These are phyloP conservation scores for Alliaria petiolata DNA, from an alignment of 345 rosid genomes.

Conservation along the genomic window DNA sequence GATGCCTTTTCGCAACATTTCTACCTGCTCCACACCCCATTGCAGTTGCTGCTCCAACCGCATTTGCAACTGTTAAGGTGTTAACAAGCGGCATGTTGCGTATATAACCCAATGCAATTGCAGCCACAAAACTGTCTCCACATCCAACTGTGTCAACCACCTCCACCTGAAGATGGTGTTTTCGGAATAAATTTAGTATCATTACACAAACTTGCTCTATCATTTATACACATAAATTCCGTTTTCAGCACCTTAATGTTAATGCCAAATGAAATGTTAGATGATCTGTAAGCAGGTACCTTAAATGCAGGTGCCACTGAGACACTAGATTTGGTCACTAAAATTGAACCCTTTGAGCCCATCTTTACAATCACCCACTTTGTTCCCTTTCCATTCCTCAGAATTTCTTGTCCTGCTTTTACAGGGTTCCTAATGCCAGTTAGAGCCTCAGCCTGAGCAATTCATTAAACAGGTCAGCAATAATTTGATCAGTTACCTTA, in stretches of 20 bases:
- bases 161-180: constrained; percentile 56
- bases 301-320: constrained; percentile 91
- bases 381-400: constrained; percentile 57
- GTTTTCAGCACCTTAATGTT: background rate
- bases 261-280: constrained; percentile 4
- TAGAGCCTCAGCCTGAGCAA: constrained; percentile 72
- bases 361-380: constrained; percentile 96
- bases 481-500: background rate
- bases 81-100: constrained; percentile 59
- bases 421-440: constrained; percentile 77
- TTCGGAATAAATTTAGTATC: background rate
- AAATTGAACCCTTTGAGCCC: constrained; percentile 86
- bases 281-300: constrained; percentile 46
- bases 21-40: constrained; percentile 99
- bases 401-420: constrained; percentile 78
- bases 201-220: background rate
- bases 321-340: constrained; percentile 63
- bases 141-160: constrained; percentile 94
- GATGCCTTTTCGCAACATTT: constrained; percentile 68
- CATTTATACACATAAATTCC: background rate
- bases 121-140: constrained; percentile 98
- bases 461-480: constrained; percentile 16
- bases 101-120: constrained; percentile 87
- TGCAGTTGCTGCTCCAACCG: constrained; percentile 99
- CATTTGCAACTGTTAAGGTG: constrained; percentile 85